Base-by-base conservation (phyloP, 2,329 filamentous ascomycete genomes). In the Pseudogymnoascus pannorum region DNA sequence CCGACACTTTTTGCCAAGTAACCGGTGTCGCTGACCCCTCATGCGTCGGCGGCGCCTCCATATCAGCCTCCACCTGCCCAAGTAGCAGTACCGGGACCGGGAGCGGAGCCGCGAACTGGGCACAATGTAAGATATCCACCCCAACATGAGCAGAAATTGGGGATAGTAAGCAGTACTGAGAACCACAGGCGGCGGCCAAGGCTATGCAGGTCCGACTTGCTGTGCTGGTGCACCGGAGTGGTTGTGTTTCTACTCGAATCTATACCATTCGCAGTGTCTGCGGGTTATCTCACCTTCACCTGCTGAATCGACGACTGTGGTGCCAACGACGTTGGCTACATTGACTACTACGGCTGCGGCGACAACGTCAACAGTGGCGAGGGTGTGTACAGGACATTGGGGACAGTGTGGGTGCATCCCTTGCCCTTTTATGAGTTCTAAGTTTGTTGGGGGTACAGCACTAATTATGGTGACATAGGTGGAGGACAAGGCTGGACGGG, bases 61-160 rank as follows among this genome's bases (percentile, higher is more conserved):
- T 14, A n/a, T 71, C 33, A 12, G 12, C 33, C 33, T 18, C 18
- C 2, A 1, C 20, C 20, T 42, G 38, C 6, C 8, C 16, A n/a
- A n/a, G 26, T 29, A 29, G 26, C 40, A 6, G 11, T 9, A 11
- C 7, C 18, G 35, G n/a, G 5, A 6, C 14, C 5, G 35, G 14
- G 14, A n/a, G 42, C 42, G 42, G 44, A 6, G 44, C 44, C 22
- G 44, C 44, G 44, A 16, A 51, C 24, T 51, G 44, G 44, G 44
- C 7, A 2, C 44, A 51, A 51, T 51, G 44, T 51, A 16, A 51
- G 44, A 51, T 44, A 22, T 18, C 8, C 1, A 8, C 40, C 22
- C 5, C 22, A 2, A 12, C 6, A 7, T n/a, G 12, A 44, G 20
- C 22, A 44, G 12, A 4, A 44, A 12, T n/a, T n/a, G n/a, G 16